Base-by-base conservation (phyloP, 192 early-diverging fungal genomes). In the Coemansia sp. region DNA sequence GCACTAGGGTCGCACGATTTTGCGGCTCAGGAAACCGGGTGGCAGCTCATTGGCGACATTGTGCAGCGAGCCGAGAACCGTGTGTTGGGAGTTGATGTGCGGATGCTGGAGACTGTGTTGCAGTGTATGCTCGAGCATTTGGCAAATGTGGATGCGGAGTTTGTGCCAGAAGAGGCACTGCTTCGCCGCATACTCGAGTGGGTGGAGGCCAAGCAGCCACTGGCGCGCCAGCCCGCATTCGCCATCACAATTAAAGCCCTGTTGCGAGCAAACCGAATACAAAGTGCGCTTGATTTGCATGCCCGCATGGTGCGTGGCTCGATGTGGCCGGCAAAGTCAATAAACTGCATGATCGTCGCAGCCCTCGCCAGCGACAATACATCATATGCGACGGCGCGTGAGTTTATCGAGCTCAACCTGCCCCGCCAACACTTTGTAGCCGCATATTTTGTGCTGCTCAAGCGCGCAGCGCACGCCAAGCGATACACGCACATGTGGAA, bases 311-410 rank as follows among this genome's bases (percentile, higher is more conserved):
- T 38, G 25, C 11, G 29, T 3, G 56, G 62, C 48, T 43, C 54
- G 22, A 52, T 80, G 50, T 62, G 68, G 62, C 71, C 72, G 32
- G 25, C 72, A n/a, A 57, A 52, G 37, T 57, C 77, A 1, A 43
- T 80, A 43, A 74, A 71, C 49, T 74, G 72, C 67, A 80, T 80
- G 77, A 10, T 80, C 7, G 72, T 61, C 12, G 21, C 32, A 4
- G 72, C 70, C 0, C 15, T 19, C 27, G 4, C 37, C 5, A 52
- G 14, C 19, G 12, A 25, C 53, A 14, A 4, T 6, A 15, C 51
- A 38, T 7, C 4, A n/a, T 15, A 22, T 22, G 62, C 37, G 22
- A 17, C 2, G 4, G 55, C 51, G 0, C 51, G 51, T 0, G 45
- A 60, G 9, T 80, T 80, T 56, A 65, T 71, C 19, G 49, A 63